Conservation (phyloP, 1,284 basidiomycete species). For the Apiotrichum mycotoxinovorans region DNA sequence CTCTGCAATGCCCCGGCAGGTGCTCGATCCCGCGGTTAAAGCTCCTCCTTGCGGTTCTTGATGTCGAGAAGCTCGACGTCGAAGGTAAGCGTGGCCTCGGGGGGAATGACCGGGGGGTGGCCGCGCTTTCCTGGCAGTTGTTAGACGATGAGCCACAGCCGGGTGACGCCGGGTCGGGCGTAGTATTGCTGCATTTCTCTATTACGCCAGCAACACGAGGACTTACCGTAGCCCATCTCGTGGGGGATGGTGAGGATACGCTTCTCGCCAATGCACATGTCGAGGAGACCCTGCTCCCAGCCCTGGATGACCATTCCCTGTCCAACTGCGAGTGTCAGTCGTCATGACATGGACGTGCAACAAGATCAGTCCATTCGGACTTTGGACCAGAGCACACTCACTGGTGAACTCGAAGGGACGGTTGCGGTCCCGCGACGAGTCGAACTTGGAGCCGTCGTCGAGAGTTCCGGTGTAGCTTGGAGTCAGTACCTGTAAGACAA, state of each 20-base stretch:
- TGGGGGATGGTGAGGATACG: conserved; percentile 83
- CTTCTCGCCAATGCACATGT: conserved; percentile 87
- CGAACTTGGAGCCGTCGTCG: conserved; percentile 55
- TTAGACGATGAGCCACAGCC: neutral
- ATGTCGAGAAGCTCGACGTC: conserved; percentile 72
- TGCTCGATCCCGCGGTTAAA: conserved; percentile 12
- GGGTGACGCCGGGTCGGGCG: too few relatives aligned
- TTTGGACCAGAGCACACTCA: too few relatives aligned
- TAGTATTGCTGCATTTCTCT: neutral
- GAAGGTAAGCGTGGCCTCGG: conserved; percentile 79
- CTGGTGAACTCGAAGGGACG: conserved; percentile 54
- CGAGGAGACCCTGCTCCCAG: conserved; percentile 53
- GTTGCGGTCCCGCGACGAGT: conserved; percentile 55
- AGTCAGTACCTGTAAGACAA: too few relatives aligned
- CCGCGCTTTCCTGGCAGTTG: conserved; percentile 56
- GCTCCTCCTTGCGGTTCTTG: conserved; percentile 50
- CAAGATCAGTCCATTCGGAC: too few relatives aligned
- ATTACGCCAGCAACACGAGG: neutral
- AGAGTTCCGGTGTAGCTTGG: conserved; percentile 55
- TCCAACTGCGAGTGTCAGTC: conserved; percentile 48
- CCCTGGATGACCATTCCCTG: conserved; percentile 55
- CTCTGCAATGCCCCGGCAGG: too few relatives aligned
- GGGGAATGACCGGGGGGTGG: conserved; percentile 63
- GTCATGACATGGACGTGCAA: too few relatives aligned
- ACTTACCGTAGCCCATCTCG: conserved; percentile 72